Evolutionary conservation across 371 early-diverging fungal genomes (phyloP), one percentile per base, ranked within the genome.

Genomic region (Rhizoclosmatium hyalinum): DNA sequence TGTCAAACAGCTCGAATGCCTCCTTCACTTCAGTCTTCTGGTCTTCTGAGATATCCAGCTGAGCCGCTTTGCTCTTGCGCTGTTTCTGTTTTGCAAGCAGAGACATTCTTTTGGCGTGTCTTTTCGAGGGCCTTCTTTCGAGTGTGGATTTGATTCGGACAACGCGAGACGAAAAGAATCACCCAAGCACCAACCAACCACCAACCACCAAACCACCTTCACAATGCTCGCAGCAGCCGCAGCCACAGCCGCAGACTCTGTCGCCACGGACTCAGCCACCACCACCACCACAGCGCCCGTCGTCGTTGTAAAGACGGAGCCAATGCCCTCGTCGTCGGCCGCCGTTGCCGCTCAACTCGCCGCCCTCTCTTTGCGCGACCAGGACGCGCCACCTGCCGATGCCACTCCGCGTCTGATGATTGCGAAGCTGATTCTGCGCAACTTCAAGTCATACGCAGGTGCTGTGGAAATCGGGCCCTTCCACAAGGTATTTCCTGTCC

Each of bases 391-490:
- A n/a, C 24, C 3, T 39, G 64, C 24, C 58, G 58, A 58, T 6
- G 19, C 17, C 42, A 24, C 45, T 8, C 83, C 80, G 10, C 73
- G 99, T 1, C 88, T 98, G 19, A 90, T 98, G 10, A 96, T 99
- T 71, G 90, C 90, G 17, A 94, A 95, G 75, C 93, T 99, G 93
- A 93, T 95, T 10, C 87, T 97, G 32, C 85, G 89, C 61, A 95
- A 99, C 87, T 98, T 99, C 87, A 99, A 99, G 78, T 97, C 97
- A 0, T 99, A 98, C 80, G 94, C 94, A 44, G 98, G 98, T 0
- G 82, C 89, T 41, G 93, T 95, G 73, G 93, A 92, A 32, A 94
- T 99, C 70, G 99, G 99, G 0, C 98, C 98, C n/a, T 98, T 97
- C 80, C 97, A 98, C 82, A 95, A 96, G 87, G 95, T 94, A 88